Evolutionary conservation across 139 green algal genomes (phyloP).

Genomic region (Klebsormidium nitens): DNA sequence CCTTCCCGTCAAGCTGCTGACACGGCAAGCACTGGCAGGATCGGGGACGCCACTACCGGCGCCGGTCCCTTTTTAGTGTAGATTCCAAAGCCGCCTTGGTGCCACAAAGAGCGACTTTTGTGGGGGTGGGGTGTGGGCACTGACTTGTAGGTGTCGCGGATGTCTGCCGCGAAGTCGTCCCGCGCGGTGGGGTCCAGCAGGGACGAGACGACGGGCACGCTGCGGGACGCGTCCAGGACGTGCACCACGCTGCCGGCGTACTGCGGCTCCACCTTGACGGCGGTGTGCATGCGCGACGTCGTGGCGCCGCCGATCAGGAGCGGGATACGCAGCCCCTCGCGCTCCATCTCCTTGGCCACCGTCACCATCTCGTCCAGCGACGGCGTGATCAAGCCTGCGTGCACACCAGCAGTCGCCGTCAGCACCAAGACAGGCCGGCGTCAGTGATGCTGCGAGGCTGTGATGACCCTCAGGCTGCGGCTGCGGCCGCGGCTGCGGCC

Average conservation of each 20-base stretch:
- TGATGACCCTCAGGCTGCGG: no score
- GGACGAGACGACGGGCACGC: constrained; percentile 82
- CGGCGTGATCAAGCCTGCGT: constrained; percentile 97
- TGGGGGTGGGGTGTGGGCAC: no score
- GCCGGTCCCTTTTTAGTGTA: no score
- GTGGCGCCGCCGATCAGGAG: constrained; percentile 96
- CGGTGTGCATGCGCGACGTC: constrained; percentile 97
- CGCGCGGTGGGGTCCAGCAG: constrained; percentile 67
- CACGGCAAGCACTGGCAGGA: no score
- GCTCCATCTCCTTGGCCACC: constrained; percentile 91
- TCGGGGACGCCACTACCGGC: no score
- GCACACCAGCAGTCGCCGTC: no score
- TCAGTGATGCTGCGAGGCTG: no score
- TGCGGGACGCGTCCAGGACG: constrained; percentile 89
- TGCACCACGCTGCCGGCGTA: constrained; percentile 83
- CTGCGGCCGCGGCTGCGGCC: no score
- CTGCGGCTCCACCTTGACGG: constrained; percentile 91
- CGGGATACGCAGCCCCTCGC: constrained; percentile 75
- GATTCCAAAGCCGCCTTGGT: no score
- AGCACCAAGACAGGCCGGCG: no score
- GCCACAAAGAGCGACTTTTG: no score
- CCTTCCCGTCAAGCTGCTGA: no score
- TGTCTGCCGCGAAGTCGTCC: constrained; percentile 70
- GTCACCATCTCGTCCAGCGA: constrained; percentile 98
- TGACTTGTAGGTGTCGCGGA: constrained; percentile 92